Evolutionary conservation across 352 stramenopile genomes (phyloP).

Genomic region (Pythium myriotylum): DNA sequence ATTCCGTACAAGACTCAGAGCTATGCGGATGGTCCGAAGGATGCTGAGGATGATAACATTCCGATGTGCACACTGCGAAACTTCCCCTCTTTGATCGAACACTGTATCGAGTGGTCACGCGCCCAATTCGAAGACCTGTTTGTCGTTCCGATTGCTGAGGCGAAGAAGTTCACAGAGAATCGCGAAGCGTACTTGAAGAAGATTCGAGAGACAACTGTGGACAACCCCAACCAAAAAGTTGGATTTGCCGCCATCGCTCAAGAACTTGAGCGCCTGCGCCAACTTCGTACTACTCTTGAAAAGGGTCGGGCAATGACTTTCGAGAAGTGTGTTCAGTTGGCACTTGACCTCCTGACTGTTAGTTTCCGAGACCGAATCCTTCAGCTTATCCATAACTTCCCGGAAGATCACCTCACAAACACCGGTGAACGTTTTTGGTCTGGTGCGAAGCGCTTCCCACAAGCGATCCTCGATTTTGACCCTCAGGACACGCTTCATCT

Average conservation of each 20-base stretch:
- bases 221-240: constrained; percentile 76
- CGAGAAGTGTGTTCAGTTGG: constrained; percentile 69
- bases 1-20: constrained; percentile 90
- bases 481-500: constrained; percentile 63
- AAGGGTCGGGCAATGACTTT: constrained; percentile 62
- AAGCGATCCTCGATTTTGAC: constrained; percentile 65
- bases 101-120: constrained; percentile 99
- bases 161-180: constrained; percentile 86
- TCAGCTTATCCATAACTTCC: constrained; percentile 86
- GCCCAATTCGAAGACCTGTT: constrained; percentile 88
- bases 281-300: constrained; percentile 55
- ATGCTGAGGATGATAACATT: constrained; percentile 98
- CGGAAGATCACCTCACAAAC: constrained; percentile 82
- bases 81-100: constrained; percentile 95
- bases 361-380: constrained; percentile 90
- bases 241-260: constrained; percentile 67
- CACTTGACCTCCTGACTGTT: constrained; percentile 75
- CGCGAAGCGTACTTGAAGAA: constrained; percentile 76
- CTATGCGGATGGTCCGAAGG: constrained; percentile 95
- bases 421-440: constrained; percentile 86
- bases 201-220: constrained; percentile 65
- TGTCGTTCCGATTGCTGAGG: constrained; percentile 76
- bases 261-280: constrained; percentile 70
- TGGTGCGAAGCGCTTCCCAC: constrained; percentile 82
- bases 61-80: constrained; percentile 99